phyloP scores from a whole-genome alignment of 2,329 filamentous ascomycete species.

The Magnaporthiopsis incrustans region DNA sequence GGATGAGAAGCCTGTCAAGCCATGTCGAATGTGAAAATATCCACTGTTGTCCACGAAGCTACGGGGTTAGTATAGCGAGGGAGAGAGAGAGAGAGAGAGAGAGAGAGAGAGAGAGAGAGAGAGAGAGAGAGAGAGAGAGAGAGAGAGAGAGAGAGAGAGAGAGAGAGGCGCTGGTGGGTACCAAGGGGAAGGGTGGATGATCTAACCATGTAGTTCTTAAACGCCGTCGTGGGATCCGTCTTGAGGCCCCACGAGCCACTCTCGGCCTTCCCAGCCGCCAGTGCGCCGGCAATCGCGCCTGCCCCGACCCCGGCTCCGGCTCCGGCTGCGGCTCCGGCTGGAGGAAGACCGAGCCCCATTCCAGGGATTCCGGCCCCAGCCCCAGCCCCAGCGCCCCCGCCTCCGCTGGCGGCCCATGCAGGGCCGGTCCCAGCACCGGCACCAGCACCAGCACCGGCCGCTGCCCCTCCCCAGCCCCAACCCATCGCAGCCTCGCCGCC shows the following conservation, averaged over 20 bases:
- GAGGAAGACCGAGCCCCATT: not conserved
- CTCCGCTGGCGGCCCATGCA: not conserved
- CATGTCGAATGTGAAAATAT: conserved; percentile 46
- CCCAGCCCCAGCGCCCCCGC: not conserved
- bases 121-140: not conserved
- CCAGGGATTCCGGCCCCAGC: not conserved
- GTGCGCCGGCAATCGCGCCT: not conserved
- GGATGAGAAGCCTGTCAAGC: conserved; percentile 42
- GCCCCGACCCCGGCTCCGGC: not conserved
- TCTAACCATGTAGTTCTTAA: conserved; percentile 7
- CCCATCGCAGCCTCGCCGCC: too few relatives aligned
- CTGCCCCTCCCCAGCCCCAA: too few relatives aligned
- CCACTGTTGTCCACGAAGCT: conserved; percentile 12
- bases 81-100: not conserved
- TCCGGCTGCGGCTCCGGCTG: not conserved
- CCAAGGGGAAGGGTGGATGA: not conserved
- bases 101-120: not conserved
- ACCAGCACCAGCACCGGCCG: not conserved
- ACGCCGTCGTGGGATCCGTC: conserved; percentile 5
- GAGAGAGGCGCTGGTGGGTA: not conserved
- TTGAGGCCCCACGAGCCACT: not conserved
- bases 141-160: not conserved
- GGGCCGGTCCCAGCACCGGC: not conserved
- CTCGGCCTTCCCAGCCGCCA: conserved; percentile 1
- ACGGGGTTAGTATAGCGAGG: not conserved